These are phyloP conservation scores for Linderniella brevidens DNA, from an alignment of 257 asterid species.

Conservation along the genomic window DNA sequence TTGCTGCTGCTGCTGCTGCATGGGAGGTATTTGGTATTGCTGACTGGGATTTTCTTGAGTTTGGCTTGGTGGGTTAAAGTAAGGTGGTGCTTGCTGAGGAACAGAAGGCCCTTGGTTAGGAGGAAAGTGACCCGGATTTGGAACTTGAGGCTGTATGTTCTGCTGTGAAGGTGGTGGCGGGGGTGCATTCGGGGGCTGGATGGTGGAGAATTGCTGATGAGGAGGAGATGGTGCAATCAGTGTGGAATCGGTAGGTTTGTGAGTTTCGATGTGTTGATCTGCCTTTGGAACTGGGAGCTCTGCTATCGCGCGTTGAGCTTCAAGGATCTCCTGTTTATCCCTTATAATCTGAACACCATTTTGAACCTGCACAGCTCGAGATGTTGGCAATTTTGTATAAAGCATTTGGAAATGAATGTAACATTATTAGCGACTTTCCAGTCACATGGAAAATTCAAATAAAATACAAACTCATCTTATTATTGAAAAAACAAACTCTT, in stretches of 20 bases:
- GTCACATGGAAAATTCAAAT: too few relatives aligned
- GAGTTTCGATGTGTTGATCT: constrained; percentile 28
- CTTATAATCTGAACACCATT: constrained; percentile 41
- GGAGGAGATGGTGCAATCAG: constrained; percentile 25
- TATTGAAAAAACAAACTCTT: too few relatives aligned
- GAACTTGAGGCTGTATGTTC: constrained; percentile 35
- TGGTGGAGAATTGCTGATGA: constrained; percentile 41
- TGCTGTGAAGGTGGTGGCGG: constrained; percentile 44
- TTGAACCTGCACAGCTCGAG: constrained; percentile 49
- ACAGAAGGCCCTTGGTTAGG: constrained; percentile 34
- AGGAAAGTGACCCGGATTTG: constrained; percentile 38
- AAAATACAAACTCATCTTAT: too few relatives aligned
- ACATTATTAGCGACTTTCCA: too few relatives aligned
- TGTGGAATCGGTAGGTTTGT: constrained; percentile 22
- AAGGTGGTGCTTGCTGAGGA: constrained; percentile 41
- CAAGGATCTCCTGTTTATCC: constrained; percentile 74
- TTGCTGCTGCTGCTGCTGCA: constrained; percentile 6
- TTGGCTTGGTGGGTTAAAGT: constrained; percentile 43
- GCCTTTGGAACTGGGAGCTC: constrained; percentile 49
- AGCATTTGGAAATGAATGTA: too few relatives aligned
- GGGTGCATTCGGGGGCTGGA: constrained; percentile 20
- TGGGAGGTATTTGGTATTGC: constrained; percentile 40
- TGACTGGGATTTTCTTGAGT: constrained; percentile 36
- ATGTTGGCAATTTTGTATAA: constrained; percentile 7
- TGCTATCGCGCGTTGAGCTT: constrained; percentile 47